Conservation (phyloP, 495 filamentous ascomycete genomes). For the Talaromyces trachyspermus region DNA sequence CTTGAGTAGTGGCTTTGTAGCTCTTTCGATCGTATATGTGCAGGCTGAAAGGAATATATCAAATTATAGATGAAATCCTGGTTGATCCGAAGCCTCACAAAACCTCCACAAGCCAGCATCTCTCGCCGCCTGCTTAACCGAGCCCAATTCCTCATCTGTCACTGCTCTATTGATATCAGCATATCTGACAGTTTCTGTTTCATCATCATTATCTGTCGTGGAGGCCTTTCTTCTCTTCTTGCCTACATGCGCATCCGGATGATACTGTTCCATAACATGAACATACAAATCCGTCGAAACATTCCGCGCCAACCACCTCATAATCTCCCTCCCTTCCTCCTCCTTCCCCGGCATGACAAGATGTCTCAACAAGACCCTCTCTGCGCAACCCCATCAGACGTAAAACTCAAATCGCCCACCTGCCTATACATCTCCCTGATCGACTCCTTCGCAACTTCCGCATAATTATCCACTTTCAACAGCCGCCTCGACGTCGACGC, state of each 20-base stretch:
- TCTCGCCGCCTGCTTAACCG: constrained; percentile 55
- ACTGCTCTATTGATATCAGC: constrained; percentile 69
- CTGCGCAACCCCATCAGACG: constrained; percentile 66
- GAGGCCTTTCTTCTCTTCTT: no score
- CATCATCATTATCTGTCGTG: no score
- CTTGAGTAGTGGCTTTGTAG: no score
- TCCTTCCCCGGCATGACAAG: constrained; percentile 72
- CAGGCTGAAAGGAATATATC: neutral
- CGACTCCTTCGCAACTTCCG: constrained; percentile 57
- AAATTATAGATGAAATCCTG: constrained; percentile 59
- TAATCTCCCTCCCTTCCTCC: constrained; percentile 58
- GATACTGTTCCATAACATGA: constrained; percentile 74
- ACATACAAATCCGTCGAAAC: constrained; percentile 63
- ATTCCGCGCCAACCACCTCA: constrained; percentile 59
- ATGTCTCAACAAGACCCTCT: constrained; percentile 66
- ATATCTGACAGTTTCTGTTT: no score
- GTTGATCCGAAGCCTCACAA: constrained; percentile 59
- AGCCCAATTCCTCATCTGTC: constrained; percentile 50
- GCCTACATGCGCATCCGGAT: constrained; percentile 67
- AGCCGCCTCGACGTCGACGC: constrained; percentile 53
- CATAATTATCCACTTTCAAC: constrained; percentile 67
- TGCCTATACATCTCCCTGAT: constrained; percentile 69
- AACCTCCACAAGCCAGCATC: constrained; percentile 69
- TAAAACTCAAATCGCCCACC: constrained; percentile 71
- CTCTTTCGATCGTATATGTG: neutral